A percentile compares a stretch with the other conserved stretches of the same genome.
phyloP scores from a whole-genome alignment of 1,284 basidiomycete species.

The Puccinia coronata region DNA sequence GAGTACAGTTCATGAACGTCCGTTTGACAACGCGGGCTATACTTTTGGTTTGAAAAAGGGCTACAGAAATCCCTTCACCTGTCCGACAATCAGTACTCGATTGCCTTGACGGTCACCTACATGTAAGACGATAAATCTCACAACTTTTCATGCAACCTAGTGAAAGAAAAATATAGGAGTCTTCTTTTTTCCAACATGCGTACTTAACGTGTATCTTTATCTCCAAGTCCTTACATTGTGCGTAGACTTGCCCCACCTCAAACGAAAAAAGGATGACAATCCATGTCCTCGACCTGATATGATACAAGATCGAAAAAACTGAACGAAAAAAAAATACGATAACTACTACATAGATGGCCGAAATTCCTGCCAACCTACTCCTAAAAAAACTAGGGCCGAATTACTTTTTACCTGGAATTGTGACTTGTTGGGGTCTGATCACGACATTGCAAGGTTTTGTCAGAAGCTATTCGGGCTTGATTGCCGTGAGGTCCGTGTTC shows the following conservation, averaged over 20 bases:
- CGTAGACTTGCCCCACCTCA: background rate
- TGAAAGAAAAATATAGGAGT: background rate
- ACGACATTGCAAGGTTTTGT: slow-evolving; percentile 50
- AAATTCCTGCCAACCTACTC: slow-evolving; percentile 53
- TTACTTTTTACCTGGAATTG: slow-evolving; percentile 53
- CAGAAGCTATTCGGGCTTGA: slow-evolving; percentile 34
- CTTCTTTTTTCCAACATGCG: background rate
- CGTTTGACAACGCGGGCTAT: background rate
- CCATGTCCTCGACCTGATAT: no score
- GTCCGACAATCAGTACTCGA: slow-evolving; percentile 41
- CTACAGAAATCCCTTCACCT: slow-evolving; percentile 19
- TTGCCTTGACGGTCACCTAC: slow-evolving; percentile 42
- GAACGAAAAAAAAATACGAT: background rate
- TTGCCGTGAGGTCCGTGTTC: slow-evolving; percentile 41
- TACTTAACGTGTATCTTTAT: background rate
- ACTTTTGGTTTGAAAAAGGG: slow-evolving; percentile 1
- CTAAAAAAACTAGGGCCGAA: slow-evolving; percentile 51
- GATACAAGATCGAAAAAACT: background rate
- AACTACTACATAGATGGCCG: slow-evolving; percentile 18
- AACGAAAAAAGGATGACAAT: background rate
- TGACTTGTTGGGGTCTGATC: slow-evolving; percentile 54
- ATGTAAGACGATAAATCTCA: slow-evolving; percentile 40
- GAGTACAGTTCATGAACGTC: background rate
- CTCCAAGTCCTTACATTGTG: slow-evolving; percentile 43
- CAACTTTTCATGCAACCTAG: background rate